Percentiles rank a stretch among this genome's conserved stretches.
Conservation (phyloP, 768 basidiomycete genomes). For the Termitomyces sp. region DNA sequence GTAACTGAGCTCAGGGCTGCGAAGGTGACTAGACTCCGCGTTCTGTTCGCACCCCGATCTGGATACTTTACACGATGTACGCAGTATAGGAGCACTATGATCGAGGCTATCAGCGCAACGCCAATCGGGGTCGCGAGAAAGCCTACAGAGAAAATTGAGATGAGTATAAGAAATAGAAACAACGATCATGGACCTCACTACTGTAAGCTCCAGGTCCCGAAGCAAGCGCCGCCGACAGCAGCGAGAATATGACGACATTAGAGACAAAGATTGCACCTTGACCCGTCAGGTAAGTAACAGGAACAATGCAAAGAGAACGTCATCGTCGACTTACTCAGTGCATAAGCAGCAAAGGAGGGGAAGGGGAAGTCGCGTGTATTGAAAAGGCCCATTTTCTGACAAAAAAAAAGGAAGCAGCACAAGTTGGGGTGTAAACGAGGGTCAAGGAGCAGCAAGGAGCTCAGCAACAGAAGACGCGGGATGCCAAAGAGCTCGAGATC, state of each 20-base stretch:
- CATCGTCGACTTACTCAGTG: constrained; percentile 6
- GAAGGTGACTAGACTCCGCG: constrained; percentile 16
- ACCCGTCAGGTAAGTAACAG: not conserved
- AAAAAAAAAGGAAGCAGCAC: not conserved
- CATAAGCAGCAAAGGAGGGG: constrained; percentile 12
- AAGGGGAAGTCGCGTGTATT: constrained; percentile 14
- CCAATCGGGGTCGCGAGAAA: constrained; percentile 17
- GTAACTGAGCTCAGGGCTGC: constrained; percentile 7
- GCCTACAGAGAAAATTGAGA: constrained; percentile 2
- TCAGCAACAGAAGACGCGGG: too few relatives aligned
- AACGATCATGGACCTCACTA: constrained; percentile 1
- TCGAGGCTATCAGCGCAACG: constrained; percentile 18
- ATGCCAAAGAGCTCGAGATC: not conserved
- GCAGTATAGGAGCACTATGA: constrained; percentile 16
- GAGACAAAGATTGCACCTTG: constrained; percentile 11
- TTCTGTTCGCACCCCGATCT: constrained; percentile 10
- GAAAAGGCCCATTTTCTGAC: not conserved
- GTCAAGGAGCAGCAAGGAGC: not conserved
- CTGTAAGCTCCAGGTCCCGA: constrained; percentile 14
- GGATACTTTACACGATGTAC: constrained; percentile 18
- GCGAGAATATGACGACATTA: constrained; percentile 8
- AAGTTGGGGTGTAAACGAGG: not conserved
- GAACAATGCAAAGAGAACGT: too few relatives aligned
- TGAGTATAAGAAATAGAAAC: not conserved
- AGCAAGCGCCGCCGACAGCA: constrained; percentile 15